Conservation (phyloP, 768 basidiomycete genomes). For the Pulveroboletus frians region DNA sequence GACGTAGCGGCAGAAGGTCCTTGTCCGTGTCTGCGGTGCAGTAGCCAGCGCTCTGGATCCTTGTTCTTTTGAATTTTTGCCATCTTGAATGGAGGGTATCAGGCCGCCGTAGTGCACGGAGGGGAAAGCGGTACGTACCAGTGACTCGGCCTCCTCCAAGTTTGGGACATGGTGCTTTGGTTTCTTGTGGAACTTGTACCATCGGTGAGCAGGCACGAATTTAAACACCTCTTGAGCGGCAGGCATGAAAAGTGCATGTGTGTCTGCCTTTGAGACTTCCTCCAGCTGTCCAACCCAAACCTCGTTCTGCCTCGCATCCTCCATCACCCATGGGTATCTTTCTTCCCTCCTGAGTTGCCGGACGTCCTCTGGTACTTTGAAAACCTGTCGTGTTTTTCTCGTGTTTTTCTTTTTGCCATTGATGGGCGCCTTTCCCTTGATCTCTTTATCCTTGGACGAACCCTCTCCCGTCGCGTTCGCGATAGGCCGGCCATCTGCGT, state of each 20-base stretch:
- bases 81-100: constrained; percentile 16
- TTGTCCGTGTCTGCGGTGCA: constrained; percentile 57
- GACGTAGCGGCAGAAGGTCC: constrained; percentile 56
- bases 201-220: constrained; percentile 81
- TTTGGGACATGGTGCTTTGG: constrained; percentile 68
- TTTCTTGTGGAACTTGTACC: constrained; percentile 92
- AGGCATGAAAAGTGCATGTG: constrained; percentile 81
- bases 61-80: constrained; percentile 62
- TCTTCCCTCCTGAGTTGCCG: constrained; percentile 81
- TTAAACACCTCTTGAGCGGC: constrained; percentile 78
- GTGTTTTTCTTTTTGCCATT: constrained; percentile 68
- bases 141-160: constrained; percentile 61
- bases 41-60: constrained; percentile 65
- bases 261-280: constrained; percentile 64
- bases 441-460: constrained; percentile 29
- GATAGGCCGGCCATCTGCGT: constrained; percentile 71
- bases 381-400: constrained; percentile 82
- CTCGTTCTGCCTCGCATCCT: constrained; percentile 68
- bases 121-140: constrained; percentile 39
- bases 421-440: constrained; percentile 39
- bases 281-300: constrained; percentile 81
- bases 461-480: constrained; percentile 31
- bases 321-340: constrained; percentile 88
- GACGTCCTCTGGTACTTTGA: constrained; percentile 70
- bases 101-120: neutral